These are phyloP conservation scores for Pythium phragmitis DNA, from an alignment of 352 stramenopile species.

Conservation along the genomic window DNA sequence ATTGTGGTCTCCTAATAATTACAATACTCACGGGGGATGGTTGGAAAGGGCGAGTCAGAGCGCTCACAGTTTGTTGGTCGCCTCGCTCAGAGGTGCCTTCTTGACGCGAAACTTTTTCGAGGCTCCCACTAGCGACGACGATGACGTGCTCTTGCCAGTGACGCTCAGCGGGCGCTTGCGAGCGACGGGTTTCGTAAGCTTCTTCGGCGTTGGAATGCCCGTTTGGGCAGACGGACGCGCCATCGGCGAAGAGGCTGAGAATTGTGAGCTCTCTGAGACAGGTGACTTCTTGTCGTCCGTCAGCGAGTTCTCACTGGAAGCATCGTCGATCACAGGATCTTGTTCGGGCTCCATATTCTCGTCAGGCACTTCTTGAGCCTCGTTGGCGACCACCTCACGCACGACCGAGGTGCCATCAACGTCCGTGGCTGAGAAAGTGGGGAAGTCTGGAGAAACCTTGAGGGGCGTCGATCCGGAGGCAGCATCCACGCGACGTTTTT, in stretches of 20 bases:
- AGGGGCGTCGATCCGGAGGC: slow-evolving; percentile 24
- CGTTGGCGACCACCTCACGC: neutral
- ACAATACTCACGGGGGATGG: slow-evolving; percentile 16
- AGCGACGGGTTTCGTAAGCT: slow-evolving; percentile 10
- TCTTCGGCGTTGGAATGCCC: slow-evolving; percentile 13
- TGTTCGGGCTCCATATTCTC: slow-evolving; percentile 20
- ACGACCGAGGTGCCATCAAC: slow-evolving; percentile 1
- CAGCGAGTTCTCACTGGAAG: neutral
- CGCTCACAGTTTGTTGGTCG: slow-evolving; percentile 28
- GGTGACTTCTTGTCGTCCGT: slow-evolving; percentile 19
- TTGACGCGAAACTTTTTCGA: slow-evolving; percentile 24
- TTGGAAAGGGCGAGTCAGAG: neutral
- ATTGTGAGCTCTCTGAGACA: slow-evolving; percentile 11
- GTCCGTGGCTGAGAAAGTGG: slow-evolving; percentile 19
- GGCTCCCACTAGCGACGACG: slow-evolving; percentile 19
- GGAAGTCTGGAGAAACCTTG: slow-evolving; percentile 24
- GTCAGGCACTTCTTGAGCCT: neutral
- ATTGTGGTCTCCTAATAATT: slow-evolving; percentile 26
- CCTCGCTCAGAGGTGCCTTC: slow-evolving; percentile 25
- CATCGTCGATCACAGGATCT: slow-evolving; percentile 8
- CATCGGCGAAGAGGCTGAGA: neutral
- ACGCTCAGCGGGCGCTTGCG: slow-evolving; percentile 24
- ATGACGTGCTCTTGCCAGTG: slow-evolving; percentile 10
- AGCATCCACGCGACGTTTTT: slow-evolving; percentile 25
- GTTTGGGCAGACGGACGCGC: slow-evolving; percentile 1